Evolutionary conservation across 768 basidiomycete species (phyloP).

Genomic region (Tulasnella sp.): DNA sequence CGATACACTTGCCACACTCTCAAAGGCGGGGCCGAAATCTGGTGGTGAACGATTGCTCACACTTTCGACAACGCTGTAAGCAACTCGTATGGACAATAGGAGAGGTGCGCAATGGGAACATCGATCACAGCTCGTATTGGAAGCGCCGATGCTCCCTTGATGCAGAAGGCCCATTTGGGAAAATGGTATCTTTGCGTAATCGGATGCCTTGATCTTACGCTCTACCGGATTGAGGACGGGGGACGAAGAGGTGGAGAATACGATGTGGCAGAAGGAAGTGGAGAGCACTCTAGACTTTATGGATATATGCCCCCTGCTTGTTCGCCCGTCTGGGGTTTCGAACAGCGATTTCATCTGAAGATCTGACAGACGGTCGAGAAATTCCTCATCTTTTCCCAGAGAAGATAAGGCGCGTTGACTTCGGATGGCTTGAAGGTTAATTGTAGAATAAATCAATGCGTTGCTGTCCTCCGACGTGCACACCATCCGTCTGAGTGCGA

Average conservation of each 20-base stretch:
- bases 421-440: not conserved
- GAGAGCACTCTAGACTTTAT: not conserved
- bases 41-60: not conserved
- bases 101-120: not conserved
- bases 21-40: too few relatives aligned
- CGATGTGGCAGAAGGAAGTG: not conserved
- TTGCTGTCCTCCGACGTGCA: not conserved
- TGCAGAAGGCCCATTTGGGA: not conserved
- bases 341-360: fast-evolving
- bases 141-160: not conserved
- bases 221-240: too few relatives aligned
- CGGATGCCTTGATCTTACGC: not conserved
- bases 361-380: not conserved
- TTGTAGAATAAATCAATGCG: not conserved
- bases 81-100: not conserved
- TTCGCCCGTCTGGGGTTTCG: not conserved
- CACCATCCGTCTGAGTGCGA: not conserved
- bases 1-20: too few relatives aligned
- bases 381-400: not conserved
- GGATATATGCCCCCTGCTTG: fast-evolving
- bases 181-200: not conserved
- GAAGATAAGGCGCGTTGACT: not conserved
- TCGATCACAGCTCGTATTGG: not conserved
- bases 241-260: not conserved
- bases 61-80: not conserved